phyloP scores from a whole-genome alignment of 2,329 filamentous ascomycete genomes.

The Cytospora chrysosperma region DNA sequence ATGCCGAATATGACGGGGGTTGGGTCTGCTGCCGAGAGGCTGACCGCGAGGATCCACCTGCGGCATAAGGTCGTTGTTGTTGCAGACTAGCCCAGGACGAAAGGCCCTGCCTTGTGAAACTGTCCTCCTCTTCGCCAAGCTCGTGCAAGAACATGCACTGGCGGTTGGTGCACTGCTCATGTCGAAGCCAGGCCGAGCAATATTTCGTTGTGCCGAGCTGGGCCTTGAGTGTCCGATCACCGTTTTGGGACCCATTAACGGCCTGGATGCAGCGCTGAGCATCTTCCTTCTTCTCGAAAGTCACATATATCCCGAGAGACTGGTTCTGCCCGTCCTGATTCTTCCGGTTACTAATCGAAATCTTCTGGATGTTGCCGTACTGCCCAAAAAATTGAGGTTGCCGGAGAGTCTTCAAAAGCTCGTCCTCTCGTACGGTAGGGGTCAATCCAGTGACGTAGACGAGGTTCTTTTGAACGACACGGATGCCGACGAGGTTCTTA shows the following conservation, averaged over 20 bases:
- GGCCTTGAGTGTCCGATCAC: slow-evolving; percentile 78
- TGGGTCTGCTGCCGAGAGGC: slow-evolving; percentile 52
- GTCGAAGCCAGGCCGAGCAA: slow-evolving; percentile 92
- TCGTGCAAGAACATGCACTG: slow-evolving; percentile 99
- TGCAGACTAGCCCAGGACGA: slow-evolving; percentile 92
- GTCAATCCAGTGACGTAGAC: slow-evolving; percentile 96
- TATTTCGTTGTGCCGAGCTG: slow-evolving; percentile 93
- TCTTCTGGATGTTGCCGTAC: slow-evolving; percentile 97
- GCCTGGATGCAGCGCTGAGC: slow-evolving; percentile 86
- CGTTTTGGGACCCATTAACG: slow-evolving; percentile 90
- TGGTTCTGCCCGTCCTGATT: slow-evolving; percentile 72
- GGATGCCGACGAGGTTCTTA: slow-evolving; percentile 91
- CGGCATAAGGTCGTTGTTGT: slow-evolving; percentile 66
- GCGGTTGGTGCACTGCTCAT: slow-evolving; percentile 90
- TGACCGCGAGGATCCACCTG: slow-evolving; percentile 51
- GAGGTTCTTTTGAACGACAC: slow-evolving; percentile 97
- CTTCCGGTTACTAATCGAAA: slow-evolving; percentile 95
- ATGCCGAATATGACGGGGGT: slow-evolving; percentile 36
- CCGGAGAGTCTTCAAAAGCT: slow-evolving; percentile 83
- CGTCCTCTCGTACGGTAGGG: slow-evolving; percentile 88
- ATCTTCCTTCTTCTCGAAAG: slow-evolving; percentile 88
- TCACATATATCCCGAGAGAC: slow-evolving; percentile 97
- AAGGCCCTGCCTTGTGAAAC: slow-evolving; percentile 89
- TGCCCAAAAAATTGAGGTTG: slow-evolving; percentile 95
- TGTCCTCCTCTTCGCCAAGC: slow-evolving; percentile 96